Percentiles rank a stretch among this genome's conserved stretches.
Evolutionary conservation across 2,329 filamentous ascomycete species (phyloP).

Genomic region (Emmonsiellopsis sp.): DNA sequence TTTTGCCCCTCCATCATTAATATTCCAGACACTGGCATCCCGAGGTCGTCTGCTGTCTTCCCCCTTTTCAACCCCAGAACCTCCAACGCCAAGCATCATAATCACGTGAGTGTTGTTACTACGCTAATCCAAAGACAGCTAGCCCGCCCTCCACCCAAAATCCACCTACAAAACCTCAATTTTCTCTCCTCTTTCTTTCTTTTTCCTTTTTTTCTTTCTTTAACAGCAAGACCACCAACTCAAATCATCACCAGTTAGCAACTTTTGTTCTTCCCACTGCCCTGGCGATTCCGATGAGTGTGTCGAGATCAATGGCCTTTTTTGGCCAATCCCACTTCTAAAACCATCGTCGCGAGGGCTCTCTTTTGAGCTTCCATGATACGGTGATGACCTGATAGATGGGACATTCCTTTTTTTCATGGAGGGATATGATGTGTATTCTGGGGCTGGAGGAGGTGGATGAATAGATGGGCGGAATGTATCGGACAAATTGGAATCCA

Average conservation of each 20-base stretch:
- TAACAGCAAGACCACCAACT: constrained; percentile 58
- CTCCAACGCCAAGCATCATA: no score
- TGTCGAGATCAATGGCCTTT: constrained; percentile 51
- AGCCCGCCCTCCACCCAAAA: not conserved
- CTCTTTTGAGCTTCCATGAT: constrained; percentile 28
- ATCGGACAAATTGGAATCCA: no score
- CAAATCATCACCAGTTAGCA: constrained; percentile 60
- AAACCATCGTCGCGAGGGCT: constrained; percentile 69
- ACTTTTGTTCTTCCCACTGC: constrained; percentile 40
- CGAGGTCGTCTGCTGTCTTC: no score
- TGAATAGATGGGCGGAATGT: no score
- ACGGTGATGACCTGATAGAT: constrained; percentile 38
- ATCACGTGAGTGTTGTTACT: not conserved
- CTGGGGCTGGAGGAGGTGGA: no score
- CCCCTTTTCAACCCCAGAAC: not conserved
- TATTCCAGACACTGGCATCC: no score
- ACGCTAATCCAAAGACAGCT: not conserved
- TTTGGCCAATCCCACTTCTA: constrained; percentile 50
- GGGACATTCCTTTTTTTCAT: constrained; percentile 23
- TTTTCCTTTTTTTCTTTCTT: constrained; percentile 27
- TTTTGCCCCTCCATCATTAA: not conserved
- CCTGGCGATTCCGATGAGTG: constrained; percentile 62
- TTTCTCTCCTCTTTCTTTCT: constrained; percentile 12
- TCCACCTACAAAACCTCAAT: not conserved
- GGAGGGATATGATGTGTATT: no score